phyloP scores from a whole-genome alignment of 2,329 filamentous ascomycete genomes.

The Fusarium robinianum region DNA sequence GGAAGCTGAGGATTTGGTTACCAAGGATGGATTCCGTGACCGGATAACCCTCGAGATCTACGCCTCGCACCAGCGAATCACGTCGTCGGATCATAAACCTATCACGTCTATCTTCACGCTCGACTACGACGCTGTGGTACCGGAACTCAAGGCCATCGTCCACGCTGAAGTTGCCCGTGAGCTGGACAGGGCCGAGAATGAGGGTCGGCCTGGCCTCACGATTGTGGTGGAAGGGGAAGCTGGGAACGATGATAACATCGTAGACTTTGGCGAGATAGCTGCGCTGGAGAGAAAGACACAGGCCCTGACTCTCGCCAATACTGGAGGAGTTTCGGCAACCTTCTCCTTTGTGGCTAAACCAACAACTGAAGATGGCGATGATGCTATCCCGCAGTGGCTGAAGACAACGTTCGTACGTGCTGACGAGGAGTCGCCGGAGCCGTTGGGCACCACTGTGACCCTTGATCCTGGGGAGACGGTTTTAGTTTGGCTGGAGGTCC shows the following conservation, averaged over 20 bases:
- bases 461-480: conserved; percentile 85
- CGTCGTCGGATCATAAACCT: conserved; percentile 96
- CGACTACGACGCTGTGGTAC: conserved; percentile 84
- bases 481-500: conserved; percentile 68
- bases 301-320: conserved; percentile 87
- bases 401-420: conserved; percentile 63
- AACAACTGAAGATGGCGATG: conserved; percentile 49
- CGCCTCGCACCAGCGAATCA: conserved; percentile 83
- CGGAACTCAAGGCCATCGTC: conserved; percentile 79
- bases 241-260: conserved; percentile 54
- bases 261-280: conserved; percentile 78
- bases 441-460: conserved; percentile 58
- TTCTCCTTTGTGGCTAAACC: conserved; percentile 81
- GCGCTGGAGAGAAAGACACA: conserved; percentile 70
- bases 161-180: conserved; percentile 87
- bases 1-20: conserved; percentile 54
- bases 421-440: conserved; percentile 39
- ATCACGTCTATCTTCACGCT: conserved; percentile 81
- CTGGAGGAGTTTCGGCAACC: conserved; percentile 77
- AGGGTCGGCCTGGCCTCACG: conserved; percentile 80
- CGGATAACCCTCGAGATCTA: conserved; percentile 68
- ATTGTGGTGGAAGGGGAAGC: conserved; percentile 71
- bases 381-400: conserved; percentile 66
- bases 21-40: conserved; percentile 62
- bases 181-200: conserved; percentile 89